phyloP scores from a whole-genome alignment of 352 stramenopile genomes.

The Phytopythium mirpurense region DNA sequence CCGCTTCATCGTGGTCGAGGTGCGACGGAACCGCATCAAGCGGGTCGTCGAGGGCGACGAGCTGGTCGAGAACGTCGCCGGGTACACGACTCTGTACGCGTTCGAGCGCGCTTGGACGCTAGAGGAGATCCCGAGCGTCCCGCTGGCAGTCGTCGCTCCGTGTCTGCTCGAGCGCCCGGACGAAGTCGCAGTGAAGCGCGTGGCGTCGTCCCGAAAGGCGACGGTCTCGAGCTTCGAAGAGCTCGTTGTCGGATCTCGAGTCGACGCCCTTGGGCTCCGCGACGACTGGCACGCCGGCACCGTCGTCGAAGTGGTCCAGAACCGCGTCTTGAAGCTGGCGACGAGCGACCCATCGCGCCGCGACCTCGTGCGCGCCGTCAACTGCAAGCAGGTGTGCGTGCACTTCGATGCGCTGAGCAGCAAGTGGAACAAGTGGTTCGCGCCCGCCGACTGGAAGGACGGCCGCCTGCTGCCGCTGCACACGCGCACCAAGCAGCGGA shows the following conservation, averaged over 20 bases:
- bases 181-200: slow-evolving; percentile 1
- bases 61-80: slow-evolving; percentile 38
- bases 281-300: slow-evolving; percentile 62
- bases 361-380: slow-evolving; percentile 7
- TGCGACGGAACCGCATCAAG: slow-evolving; percentile 67
- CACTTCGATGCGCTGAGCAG: slow-evolving; percentile 69
- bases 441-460: slow-evolving; percentile 42
- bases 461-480: slow-evolving; percentile 42
- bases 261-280: slow-evolving; percentile 46
- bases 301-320: slow-evolving; percentile 39
- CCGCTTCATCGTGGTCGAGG: slow-evolving; percentile 63
- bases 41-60: slow-evolving; percentile 63
- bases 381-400: slow-evolving; percentile 30
- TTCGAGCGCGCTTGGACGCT: slow-evolving; percentile 71
- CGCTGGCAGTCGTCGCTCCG: slow-evolving; percentile 11
- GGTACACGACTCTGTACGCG: slow-evolving; percentile 45
- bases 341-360: neutral
- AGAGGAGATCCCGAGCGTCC: slow-evolving; percentile 44
- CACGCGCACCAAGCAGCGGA: slow-evolving; percentile 28
- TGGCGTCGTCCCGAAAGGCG: neutral
- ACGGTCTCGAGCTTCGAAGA: slow-evolving; percentile 34
- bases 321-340: slow-evolving; percentile 2
- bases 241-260: slow-evolving; percentile 44
- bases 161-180: neutral
- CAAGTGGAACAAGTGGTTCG: slow-evolving; percentile 78